Conservation (phyloP, 371 early-diverging fungal genomes). For the Mucor sp. region DNA sequence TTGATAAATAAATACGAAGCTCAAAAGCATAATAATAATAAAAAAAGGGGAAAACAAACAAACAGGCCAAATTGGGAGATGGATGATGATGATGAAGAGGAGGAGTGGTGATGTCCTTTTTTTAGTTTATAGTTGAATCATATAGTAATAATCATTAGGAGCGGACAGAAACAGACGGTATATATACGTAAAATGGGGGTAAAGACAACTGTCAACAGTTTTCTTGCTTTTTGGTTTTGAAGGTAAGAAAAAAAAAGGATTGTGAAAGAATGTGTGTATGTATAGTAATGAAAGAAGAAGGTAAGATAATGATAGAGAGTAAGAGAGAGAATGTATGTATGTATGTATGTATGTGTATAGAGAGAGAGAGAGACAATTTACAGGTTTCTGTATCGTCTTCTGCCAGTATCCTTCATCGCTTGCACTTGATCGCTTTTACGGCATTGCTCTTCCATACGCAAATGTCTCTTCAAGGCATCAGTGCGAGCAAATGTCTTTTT, state of each 20-base stretch:
- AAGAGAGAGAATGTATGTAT: neutral
- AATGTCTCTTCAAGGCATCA: conserved; percentile 67
- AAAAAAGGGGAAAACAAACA: neutral
- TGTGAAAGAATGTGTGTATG: neutral
- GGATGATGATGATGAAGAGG: too few species aligned
- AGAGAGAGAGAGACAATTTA: conserved; percentile 4
- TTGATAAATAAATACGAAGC: neutral
- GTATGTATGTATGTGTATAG: too few species aligned
- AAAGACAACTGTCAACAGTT: conserved; percentile 1
- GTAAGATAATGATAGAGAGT: neutral
- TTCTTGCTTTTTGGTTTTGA: conserved; percentile 8
- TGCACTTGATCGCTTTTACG: conserved; percentile 48
- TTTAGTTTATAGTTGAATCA: neutral
- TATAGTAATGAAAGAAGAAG: neutral
- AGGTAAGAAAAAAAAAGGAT: neutral
- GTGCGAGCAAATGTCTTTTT: conserved; percentile 69
- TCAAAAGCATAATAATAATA: neutral
- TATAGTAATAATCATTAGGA: neutral
- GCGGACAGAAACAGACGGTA: neutral
- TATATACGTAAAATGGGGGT: neutral
- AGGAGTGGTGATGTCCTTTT: neutral
- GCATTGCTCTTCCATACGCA: conserved; percentile 61
- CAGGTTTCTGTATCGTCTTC: conserved; percentile 34
- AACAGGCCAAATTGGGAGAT: neutral
- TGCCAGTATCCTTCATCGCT: conserved; percentile 42